Conservation (phyloP, 345 rosid species). For the Boechera stricta region DNA sequence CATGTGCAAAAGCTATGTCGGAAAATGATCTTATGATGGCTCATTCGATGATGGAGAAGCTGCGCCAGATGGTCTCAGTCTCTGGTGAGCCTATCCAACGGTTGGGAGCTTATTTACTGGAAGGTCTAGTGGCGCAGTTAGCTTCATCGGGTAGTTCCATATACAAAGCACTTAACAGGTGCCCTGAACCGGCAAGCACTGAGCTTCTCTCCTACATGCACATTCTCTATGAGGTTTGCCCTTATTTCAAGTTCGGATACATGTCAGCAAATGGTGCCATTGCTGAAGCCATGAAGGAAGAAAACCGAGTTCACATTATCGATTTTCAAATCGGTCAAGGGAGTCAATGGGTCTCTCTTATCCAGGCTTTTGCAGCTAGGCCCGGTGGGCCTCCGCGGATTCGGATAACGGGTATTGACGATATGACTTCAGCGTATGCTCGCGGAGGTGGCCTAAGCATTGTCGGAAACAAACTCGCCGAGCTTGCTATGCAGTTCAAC, state of each 20-base stretch:
- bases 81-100: constrained; percentile 97
- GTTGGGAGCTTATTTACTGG: constrained; percentile 90
- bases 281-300: constrained; percentile 98
- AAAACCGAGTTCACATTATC: constrained; percentile 80
- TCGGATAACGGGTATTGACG: constrained; percentile 83
- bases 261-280: constrained; percentile 98
- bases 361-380: constrained; percentile 98
- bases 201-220: constrained; percentile 89
- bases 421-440: constrained; percentile 82
- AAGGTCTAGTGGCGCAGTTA: constrained; percentile 88
- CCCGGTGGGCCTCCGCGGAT: constrained; percentile 95
- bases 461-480: constrained; percentile 74
- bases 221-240: constrained; percentile 92
- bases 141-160: constrained; percentile 88
- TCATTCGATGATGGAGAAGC: constrained; percentile 66
- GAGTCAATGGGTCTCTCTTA: constrained; percentile 91
- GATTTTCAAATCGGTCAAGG: constrained; percentile 95
- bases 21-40: constrained; percentile 74
- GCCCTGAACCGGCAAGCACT: constrained; percentile 76
- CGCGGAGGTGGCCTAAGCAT: constrained; percentile 82
- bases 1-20: constrained; percentile 79
- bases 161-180: constrained; percentile 60
- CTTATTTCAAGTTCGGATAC: constrained; percentile 94
- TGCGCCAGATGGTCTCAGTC: constrained; percentile 82
- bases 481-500: constrained; percentile 67